Evolutionary conservation across 2,329 filamentous ascomycete genomes (phyloP), one percentile per base, ranked within the genome.

Genomic region (Ophiostoma tasmaniense): DNA sequence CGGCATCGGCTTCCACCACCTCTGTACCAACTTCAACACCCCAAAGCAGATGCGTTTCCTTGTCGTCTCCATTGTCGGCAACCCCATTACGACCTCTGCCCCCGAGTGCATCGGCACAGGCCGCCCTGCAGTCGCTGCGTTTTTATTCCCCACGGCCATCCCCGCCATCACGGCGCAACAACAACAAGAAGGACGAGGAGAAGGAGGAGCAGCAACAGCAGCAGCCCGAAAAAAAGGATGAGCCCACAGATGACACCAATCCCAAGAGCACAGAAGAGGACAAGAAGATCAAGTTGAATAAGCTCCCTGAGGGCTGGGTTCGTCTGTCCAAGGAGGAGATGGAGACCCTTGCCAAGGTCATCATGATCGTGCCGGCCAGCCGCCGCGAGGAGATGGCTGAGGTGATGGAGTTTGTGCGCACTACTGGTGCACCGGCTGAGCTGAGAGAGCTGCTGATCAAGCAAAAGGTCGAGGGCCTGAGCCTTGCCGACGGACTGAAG

Each of bases 341-440:
- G 30, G 72, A 85, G 74, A 79, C 83, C 65, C 77, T 94, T 65
- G 80, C 88, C 70, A 80, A 84, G 37, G 82, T 91, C 59, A 78
- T 90, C 70, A 85, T 85, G 73, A 81, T 83, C 71, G 82, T 92
- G 69, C 89, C 90, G 8, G 81, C 83, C 68, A 82, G 83, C n/a
- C 87, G 91, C 78, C 81, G 82, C 52, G 78, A 85, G 66, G 80
- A 83, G 28, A 77, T 93, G 70, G 82, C 87, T 70, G 82, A 85
- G 65, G 82, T 88, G 10, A 79, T 90, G n/a, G 80, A 84, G 71
- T 80, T 84, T 35, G 83, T 94, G 71, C 87, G 88, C 79, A 82
- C 83, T 71, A 83, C 88, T 59, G 92, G 92, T 11, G 85, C 92
- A 20, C 91, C 92, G 0, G 74, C 79, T 28, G 91, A 92, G 75